Evolutionary conservation across 2,329 filamentous ascomycete genomes (phyloP), one percentile per base, ranked within the genome.

Genomic region (Pseudogymnoascus sp.): DNA sequence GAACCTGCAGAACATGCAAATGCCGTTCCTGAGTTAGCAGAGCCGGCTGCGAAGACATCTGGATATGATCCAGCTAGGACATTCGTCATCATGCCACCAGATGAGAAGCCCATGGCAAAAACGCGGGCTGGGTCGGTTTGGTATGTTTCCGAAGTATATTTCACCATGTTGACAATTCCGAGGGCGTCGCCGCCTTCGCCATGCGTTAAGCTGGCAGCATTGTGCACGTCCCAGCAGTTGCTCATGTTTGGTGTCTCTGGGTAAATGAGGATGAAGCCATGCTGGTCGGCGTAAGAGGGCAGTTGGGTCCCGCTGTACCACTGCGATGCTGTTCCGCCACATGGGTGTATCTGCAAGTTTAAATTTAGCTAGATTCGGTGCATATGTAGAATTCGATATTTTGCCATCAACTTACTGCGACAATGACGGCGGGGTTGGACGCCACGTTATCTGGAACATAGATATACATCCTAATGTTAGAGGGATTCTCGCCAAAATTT

Each of bases 241-340:
- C 75, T 81, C n/a, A 71, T 71, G 70, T 83, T 79, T 0, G 79
- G 79, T 2, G 77, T 79, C 67, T 79, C 76, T 1, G 82, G 81
- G 71, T 83, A 86, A 69, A 86, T 81, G 64, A 81, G 77, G 61
- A 87, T 83, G 72, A 82, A 84, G 26, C 82, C 83, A 62, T 83
- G 76, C 60, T 75, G 67, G 65, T 80, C 78, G 6, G 83, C 80
- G 11, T 83, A 74, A 2, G 76, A 73, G 24, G 80, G 78, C 71
- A 82, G 87, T 8, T 81, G 80, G 4, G 80, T 81, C 28, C 76
- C 77, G 4, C 70, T 71, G 72, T 79, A 83, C 68, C 78, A 81
- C 2, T 78, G 78, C 37, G 76, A 71, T 2, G 80, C 83, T 2
- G 78, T 77, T 43, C 83, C 82, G 59, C 78, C 77, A 74, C 84